Evolutionary conservation across 1,139 yeast genomes (phyloP), one percentile per base, ranked within the genome.

Genomic region (Diutina siamensis): DNA sequence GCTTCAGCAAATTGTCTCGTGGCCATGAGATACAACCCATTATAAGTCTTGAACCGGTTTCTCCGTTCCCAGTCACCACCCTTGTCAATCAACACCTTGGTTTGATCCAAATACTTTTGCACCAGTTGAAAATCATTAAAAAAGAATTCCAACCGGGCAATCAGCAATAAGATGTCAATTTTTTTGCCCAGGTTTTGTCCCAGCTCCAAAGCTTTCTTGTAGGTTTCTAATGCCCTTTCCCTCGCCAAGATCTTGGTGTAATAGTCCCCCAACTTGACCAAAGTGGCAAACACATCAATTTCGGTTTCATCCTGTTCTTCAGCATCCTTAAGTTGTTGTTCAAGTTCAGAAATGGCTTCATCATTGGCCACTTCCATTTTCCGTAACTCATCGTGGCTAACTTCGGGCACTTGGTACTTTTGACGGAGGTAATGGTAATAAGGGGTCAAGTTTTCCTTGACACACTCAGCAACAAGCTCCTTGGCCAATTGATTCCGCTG

Each of bases 61-160:
- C 96, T 80, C 63, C 98, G 85, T 65, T 94, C 98, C 98, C 99
- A 92, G 62, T 92, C 99, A 49, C 98, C 98, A 46, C 98, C 98
- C 57, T 87, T 83, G 57, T 92, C 98, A 57, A 92, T 87, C 59
- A 86, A 69, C 40, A 68, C 60, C 57, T 83, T 79, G 36, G 83
- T 78, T 53, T 81, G 81, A 48, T 83, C 94, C 56, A 94, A 73
- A 58, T 83, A 81, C 56, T 80, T 79, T 49, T 80, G 75, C 42
- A 85, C 84, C 53, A 76, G 77, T 13, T 68, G 66, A 57, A 79
- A 81, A 65, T 92, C 96, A 57, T 80, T 80, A 61, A 76, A 92
- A 64, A 92, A 89, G 58, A 88, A 82, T 21, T 94, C 97, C 49
- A 94, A 67, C 58, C 98, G 78, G 17, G 89, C 74, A 55, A 88